Conservation (phyloP, 352 stramenopile genomes). For the Aphanomyces stellatus region DNA sequence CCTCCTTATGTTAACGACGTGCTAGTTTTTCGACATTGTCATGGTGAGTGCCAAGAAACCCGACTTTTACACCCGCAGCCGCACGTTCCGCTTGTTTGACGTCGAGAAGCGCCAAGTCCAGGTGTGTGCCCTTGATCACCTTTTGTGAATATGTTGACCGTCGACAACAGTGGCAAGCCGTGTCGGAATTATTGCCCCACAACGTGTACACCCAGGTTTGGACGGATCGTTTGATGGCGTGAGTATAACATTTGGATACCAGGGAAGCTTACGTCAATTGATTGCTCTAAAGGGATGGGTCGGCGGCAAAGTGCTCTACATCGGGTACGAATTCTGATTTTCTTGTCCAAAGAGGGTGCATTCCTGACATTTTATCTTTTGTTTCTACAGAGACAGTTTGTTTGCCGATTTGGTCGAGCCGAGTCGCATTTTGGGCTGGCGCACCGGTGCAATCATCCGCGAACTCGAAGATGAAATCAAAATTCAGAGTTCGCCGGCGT, state of each 20-base stretch:
- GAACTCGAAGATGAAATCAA: conserved; percentile 84
- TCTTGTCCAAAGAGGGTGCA: neutral
- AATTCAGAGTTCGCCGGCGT: conserved; percentile 45
- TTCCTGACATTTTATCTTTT: no score
- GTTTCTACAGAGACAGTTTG: conserved; percentile 84
- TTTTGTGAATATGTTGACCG: neutral
- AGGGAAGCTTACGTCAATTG: conserved; percentile 60
- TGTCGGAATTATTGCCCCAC: conserved; percentile 43
- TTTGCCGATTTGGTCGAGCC: conserved; percentile 93
- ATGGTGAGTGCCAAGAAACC: conserved; percentile 87
- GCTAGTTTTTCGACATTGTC: conserved; percentile 82
- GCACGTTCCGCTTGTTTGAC: conserved; percentile 68
- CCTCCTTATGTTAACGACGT: neutral
- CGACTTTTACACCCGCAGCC: conserved; percentile 85
- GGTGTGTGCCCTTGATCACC: conserved; percentile 21
- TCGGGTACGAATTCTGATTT: conserved; percentile 46
- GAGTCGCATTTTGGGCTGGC: conserved; percentile 89
- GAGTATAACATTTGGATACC: neutral
- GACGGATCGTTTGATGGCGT: no score
- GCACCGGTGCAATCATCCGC: conserved; percentile 88
- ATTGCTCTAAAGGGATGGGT: conserved; percentile 52
- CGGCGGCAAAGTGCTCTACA: conserved; percentile 85
- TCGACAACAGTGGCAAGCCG: conserved; percentile 65
- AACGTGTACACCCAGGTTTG: conserved; percentile 63
- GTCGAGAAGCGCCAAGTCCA: conserved; percentile 54